These are phyloP conservation scores for Emmonsia crescens DNA, from an alignment of 2,329 filamentous ascomycete species.

Conservation along the genomic window DNA sequence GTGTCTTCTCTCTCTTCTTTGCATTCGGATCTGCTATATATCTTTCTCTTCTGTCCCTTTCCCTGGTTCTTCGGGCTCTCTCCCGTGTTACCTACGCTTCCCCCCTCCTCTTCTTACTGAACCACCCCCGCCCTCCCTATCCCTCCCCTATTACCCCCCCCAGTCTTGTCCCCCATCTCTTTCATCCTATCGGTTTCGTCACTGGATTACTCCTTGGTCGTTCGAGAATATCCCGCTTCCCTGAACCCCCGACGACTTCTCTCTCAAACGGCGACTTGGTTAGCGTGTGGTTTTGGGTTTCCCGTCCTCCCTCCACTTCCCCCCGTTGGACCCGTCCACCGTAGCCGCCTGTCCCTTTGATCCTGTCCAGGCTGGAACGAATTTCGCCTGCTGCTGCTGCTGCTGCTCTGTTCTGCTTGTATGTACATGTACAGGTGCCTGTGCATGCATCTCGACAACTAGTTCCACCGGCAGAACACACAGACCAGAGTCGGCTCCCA, in stretches of 20 bases:
- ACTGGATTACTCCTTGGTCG: background rate
- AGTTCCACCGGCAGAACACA: background rate
- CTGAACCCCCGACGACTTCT: background rate
- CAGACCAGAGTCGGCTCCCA: background rate
- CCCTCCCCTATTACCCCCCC: background rate
- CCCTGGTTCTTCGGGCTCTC: conserved; percentile 1
- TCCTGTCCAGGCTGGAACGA: background rate
- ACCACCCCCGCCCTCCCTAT: too few species aligned
- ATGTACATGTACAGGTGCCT: background rate
- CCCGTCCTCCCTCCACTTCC: background rate
- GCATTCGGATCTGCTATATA: conserved; percentile 9
- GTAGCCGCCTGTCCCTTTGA: background rate
- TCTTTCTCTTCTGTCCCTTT: conserved; percentile 10
- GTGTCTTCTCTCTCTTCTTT: conserved; percentile 8
- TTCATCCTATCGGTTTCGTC: conserved; percentile 2
- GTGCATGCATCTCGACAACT: background rate
- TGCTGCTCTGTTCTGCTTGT: conserved; percentile 6
- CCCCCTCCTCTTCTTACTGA: background rate
- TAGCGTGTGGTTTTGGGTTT: background rate
- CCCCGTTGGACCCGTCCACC: background rate
- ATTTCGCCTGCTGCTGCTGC: background rate
- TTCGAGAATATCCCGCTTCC: background rate
- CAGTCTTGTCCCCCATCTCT: background rate
- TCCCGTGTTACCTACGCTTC: background rate
- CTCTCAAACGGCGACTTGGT: background rate